These are phyloP conservation scores for Verbena officinalis DNA, from an alignment of 257 asterid genomes.

Conservation along the genomic window DNA sequence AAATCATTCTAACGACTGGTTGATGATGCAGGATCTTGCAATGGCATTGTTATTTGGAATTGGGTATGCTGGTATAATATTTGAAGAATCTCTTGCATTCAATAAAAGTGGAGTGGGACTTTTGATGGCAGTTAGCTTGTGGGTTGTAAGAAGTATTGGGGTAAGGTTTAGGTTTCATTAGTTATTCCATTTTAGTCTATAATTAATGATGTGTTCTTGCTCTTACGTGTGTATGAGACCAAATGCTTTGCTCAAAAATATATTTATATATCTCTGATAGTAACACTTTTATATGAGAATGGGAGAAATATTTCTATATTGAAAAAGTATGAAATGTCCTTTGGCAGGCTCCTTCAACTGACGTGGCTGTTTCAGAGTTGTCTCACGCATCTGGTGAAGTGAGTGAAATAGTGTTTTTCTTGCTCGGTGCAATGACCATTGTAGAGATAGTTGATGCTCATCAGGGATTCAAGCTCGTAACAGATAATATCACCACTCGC, in stretches of 20 bases:
- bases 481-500: slow-evolving; percentile 95
- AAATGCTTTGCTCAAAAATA: neutral
- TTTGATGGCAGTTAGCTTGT: slow-evolving; percentile 93
- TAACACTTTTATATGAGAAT: neutral
- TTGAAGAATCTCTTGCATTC: slow-evolving; percentile 96
- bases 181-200: slow-evolving; percentile 13
- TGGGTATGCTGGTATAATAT: slow-evolving; percentile 94
- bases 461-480: slow-evolving; percentile 96
- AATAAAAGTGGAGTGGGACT: slow-evolving; percentile 98
- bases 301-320: slow-evolving; percentile 18
- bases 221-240: neutral
- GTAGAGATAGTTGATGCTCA: slow-evolving; percentile 98
- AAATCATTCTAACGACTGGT: slow-evolving; percentile 9
- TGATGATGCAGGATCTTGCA: slow-evolving; percentile 78
- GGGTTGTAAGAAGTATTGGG: slow-evolving; percentile 95
- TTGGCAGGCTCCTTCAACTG: slow-evolving; percentile 94
- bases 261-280: neutral
- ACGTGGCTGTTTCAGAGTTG: slow-evolving; percentile 84
- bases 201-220: neutral
- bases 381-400: slow-evolving; percentile 97
- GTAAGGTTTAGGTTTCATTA: slow-evolving; percentile 47
- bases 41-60: slow-evolving; percentile 85
- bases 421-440: slow-evolving; percentile 98
- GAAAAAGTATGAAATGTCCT: slow-evolving; percentile 26
- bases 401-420: slow-evolving; percentile 92